Conservation (phyloP, 2,329 filamentous ascomycete genomes). For the Elsinoe australis region DNA sequence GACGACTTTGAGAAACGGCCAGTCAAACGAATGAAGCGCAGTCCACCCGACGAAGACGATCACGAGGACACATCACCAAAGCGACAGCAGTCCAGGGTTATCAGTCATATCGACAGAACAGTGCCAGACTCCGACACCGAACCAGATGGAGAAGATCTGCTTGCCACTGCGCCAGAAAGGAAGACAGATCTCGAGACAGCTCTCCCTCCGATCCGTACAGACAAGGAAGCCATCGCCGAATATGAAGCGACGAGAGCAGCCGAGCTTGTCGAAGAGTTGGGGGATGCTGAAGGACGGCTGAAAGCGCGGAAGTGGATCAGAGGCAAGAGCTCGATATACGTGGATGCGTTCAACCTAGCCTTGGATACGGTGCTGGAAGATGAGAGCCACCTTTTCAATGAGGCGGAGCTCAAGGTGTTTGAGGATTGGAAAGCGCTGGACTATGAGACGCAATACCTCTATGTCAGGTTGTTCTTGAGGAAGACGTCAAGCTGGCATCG, state of each 20-base stretch:
- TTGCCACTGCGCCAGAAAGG: conserved; percentile 22
- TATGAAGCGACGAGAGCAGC: conserved; percentile 65
- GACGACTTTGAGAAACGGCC: conserved; percentile 31
- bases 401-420: conserved; percentile 70
- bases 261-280: conserved; percentile 34
- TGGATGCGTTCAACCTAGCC: conserved; percentile 92
- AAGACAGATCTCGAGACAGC: conserved; percentile 64
- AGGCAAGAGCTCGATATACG: conserved; percentile 84
- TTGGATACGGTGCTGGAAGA: conserved; percentile 83
- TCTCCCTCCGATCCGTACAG: conserved; percentile 58
- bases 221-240: conserved; percentile 65
- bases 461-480: conserved; percentile 84
- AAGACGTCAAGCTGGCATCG: conserved; percentile 92
- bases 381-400: conserved; percentile 79
- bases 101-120: conserved; percentile 12
- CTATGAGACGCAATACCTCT: conserved; percentile 90
- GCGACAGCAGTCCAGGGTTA: conserved; percentile 20
- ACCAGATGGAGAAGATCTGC: conserved; percentile 26
- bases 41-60: conserved; percentile 21
- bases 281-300: conserved; percentile 41
- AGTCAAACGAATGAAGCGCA: conserved; percentile 37
- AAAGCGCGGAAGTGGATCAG: conserved; percentile 58
- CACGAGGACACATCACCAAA: conserved; percentile 16
- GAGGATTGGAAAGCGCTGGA: conserved; percentile 61
- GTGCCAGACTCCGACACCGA: conserved; percentile 30